Evolutionary conservation across 345 rosid species (phyloP).

Genomic region (Excoecaria agallocha): DNA sequence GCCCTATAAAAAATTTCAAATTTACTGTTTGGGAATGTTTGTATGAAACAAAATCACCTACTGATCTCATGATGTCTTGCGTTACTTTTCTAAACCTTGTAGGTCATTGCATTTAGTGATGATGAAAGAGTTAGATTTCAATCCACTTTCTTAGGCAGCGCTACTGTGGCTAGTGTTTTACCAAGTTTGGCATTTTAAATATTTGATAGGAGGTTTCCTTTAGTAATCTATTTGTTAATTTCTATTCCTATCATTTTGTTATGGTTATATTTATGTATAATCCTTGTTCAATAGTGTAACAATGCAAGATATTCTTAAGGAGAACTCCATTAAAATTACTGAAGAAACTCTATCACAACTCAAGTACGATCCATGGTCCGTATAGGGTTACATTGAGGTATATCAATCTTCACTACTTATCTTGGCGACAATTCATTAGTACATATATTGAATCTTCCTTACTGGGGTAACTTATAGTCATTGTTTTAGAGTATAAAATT

Average conservation of each 20-base stretch:
- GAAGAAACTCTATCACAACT: constrained; percentile 54
- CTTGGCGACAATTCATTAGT: background rate
- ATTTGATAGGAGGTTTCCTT: constrained; percentile 78
- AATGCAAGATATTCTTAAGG: too few relatives aligned
- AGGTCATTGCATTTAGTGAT: constrained; percentile 98
- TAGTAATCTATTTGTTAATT: background rate
- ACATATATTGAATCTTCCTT: too few relatives aligned
- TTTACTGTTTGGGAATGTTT: background rate
- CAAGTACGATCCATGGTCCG: constrained; percentile 72
- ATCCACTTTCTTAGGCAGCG: constrained; percentile 93
- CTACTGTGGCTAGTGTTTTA: constrained; percentile 83
- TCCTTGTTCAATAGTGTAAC: too few relatives aligned
- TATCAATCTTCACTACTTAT: background rate
- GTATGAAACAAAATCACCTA: background rate
- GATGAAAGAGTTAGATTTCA: constrained; percentile 97
- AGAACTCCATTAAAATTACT: too few relatives aligned
- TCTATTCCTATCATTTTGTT: background rate
- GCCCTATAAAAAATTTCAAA: background rate
- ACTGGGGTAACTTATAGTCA: too few relatives aligned
- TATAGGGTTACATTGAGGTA: constrained; percentile 97
- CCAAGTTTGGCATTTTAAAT: constrained; percentile 63
- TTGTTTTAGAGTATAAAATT: too few relatives aligned
- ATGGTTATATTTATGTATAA: too few relatives aligned
- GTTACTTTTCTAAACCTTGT: constrained; percentile 19
- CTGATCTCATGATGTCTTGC: background rate